Evolutionary conservation across 2,329 filamentous ascomycete genomes (phyloP), one percentile per base, ranked within the genome.

Genomic region (Neonectria neomacrospora): DNA sequence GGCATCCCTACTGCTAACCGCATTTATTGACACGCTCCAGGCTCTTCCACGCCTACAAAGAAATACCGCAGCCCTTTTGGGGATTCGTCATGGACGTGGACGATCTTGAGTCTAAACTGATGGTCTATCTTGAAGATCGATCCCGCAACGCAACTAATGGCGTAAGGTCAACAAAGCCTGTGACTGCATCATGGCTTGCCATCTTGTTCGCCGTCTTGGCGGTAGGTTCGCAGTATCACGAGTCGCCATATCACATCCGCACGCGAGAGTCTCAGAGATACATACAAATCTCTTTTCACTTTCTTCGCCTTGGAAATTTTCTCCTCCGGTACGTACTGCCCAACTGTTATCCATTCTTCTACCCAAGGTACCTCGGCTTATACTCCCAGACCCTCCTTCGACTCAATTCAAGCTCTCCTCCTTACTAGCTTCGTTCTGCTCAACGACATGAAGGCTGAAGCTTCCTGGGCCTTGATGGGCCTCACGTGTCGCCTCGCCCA

Each of bases 371-470:
- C 47, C 23, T 16, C 26, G 14, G 39, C 64, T 71, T 7, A 71
- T 56, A 30, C 58, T 51, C 1, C 20, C 58, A 86, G 85, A 32
- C 88, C 88, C 2, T 90, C 88, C 0, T 82, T 90, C 41, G 88
- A 90, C 73, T 89, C 87, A 5, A 87, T 90, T 26, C 88, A 90
- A 73, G 88, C 88, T 1, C 77, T 90, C 42, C 78, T 90, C 1
- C 81, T 90, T 45, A 87, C 86, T 4, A 84, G 86, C 30, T 90
- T 90, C 65, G 87, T 89, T 2, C 79, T 90, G 2, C 78, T 90
- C 26, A 90, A 90, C 67, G 88, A 90, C 63, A 90, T 90, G 88
- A 90, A 90, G 71, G 88, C 88, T 1, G 88, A 90, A 70, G 88
- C 87, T 0, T 90, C 88, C 0, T 90, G 88, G 88, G 88, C 88